Conservation (phyloP, 768 basidiomycete genomes). For the Kwoniella bestiolae region DNA sequence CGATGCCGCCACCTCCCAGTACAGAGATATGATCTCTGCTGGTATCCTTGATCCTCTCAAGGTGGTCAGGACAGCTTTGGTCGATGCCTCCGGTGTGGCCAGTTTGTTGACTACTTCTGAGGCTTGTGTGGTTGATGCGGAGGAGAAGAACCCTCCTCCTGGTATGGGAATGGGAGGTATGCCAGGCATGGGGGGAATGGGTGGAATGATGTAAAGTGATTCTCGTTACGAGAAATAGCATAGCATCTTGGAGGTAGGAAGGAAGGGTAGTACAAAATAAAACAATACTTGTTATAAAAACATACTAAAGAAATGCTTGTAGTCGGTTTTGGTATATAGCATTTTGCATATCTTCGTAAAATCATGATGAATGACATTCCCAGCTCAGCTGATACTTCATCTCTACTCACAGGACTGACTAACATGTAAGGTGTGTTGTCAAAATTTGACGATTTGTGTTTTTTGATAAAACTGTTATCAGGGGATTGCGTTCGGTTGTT, state of each 20-base stretch:
- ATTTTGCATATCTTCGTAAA: not conserved
- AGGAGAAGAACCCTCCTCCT: slow-evolving; percentile 73
- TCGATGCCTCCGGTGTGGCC: slow-evolving; percentile 92
- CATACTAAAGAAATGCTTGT: not conserved
- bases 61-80: slow-evolving; percentile 89
- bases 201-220: slow-evolving; percentile 20
- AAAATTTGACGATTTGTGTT: no score
- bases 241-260: not conserved
- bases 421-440: no score
- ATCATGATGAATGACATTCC: not conserved
- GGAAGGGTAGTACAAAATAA: not conserved
- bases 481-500: no score
- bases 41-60: slow-evolving; percentile 96
- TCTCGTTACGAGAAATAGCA: not conserved
- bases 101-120: slow-evolving; percentile 91
- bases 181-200: slow-evolving; percentile 51
- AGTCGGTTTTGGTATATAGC: not conserved
- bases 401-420: no score
- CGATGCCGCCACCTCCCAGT: slow-evolving; percentile 89
- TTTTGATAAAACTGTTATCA: no score
- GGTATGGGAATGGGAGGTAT: slow-evolving; percentile 65
- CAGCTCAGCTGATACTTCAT: not conserved
- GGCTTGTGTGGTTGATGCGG: slow-evolving; percentile 82
- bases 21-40: slow-evolving; percentile 88
- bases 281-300: not conserved